phyloP scores from a whole-genome alignment of 805 yeast genomes.

The Candida silvicultrix region DNA sequence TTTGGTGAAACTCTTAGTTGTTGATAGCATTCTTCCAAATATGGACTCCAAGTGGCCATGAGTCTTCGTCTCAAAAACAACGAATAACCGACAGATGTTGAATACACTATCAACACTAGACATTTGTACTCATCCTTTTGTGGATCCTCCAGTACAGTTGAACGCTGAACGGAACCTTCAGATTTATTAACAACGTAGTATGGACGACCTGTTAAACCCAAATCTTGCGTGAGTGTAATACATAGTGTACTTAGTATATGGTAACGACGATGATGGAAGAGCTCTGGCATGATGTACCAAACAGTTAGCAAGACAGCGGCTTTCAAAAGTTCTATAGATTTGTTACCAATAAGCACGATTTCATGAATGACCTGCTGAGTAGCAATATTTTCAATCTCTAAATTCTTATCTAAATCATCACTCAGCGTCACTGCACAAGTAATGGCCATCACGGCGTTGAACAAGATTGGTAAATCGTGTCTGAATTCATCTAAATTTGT shows the following conservation, averaged over 20 bases:
- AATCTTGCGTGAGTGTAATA: constrained; percentile 63
- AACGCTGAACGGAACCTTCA: constrained; percentile 35
- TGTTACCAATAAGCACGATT: constrained; percentile 62
- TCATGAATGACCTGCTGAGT: constrained; percentile 47
- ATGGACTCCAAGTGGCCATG: constrained; percentile 54
- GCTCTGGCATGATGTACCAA: constrained; percentile 84
- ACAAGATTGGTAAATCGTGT: constrained; percentile 49
- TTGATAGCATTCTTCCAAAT: constrained; percentile 54
- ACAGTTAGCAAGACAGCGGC: constrained; percentile 52
- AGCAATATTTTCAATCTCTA: constrained; percentile 48
- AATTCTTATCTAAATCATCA: constrained; percentile 32
- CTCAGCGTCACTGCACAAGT: constrained; percentile 35
- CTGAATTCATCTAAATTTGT: constrained; percentile 39
- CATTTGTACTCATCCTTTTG: constrained; percentile 40
- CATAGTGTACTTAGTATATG: constrained; percentile 64
- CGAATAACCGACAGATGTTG: constrained; percentile 55
- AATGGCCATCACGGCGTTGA: constrained; percentile 59
- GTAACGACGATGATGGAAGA: constrained; percentile 72
- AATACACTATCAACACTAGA: constrained; percentile 52
- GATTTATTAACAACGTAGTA: constrained; percentile 33
- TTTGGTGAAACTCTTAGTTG: constrained; percentile 33
- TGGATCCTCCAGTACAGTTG: constrained; percentile 32
- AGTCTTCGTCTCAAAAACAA: constrained; percentile 60
- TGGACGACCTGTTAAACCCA: constrained; percentile 61
- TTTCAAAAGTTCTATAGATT: constrained; percentile 61